Base-by-base conservation (phyloP, 78 protist species). In the Speleostelium caveatum region DNA sequence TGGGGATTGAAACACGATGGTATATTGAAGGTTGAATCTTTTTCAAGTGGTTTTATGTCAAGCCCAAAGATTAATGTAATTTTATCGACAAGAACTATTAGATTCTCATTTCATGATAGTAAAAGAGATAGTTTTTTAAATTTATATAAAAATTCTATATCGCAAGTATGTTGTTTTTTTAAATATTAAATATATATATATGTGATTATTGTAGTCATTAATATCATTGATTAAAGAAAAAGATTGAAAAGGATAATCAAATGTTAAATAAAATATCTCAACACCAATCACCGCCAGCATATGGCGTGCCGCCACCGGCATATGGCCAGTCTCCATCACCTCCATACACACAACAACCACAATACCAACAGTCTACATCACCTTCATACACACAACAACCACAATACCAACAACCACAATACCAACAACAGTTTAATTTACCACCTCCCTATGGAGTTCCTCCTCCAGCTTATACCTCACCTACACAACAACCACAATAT, bases 31-130 rank as follows among this genome's bases (percentile, higher is more conserved):
- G 19, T 62, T 39, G 63, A 79, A 19, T 17, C 45, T 21, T 68
- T 42, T 39, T 33, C 28, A 3, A 74, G 63, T 22, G 75, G 78
- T 22, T 58, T 74, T 45, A 41, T 66, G 17, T 72, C 86, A 39
- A 69, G 73, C 32, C 93, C 93, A 73, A 86, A 75, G 28, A 67
- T 74, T 28, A 68, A 56, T 8, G 41, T 75, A 14, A 49, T 39
- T 19, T 73, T 72, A 53, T 30, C 41, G 32, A 33, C 28, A 38
- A 58, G 32, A 24, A 45, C 60, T 56, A 24, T 67, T 36, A 86
- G 68, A 41, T 73, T 75, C 69, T 75, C 93, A 55, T 74, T 74
- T 73, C 87, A 75, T 75, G 16, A 19, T 8, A 75, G 92, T 42
- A 75, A 68, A 42, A 42, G 86, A 42, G 87, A 86, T 73, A 69